Base-by-base conservation (phyloP, 805 yeast genomes). In the Wickerhamomyces tratensis region DNA sequence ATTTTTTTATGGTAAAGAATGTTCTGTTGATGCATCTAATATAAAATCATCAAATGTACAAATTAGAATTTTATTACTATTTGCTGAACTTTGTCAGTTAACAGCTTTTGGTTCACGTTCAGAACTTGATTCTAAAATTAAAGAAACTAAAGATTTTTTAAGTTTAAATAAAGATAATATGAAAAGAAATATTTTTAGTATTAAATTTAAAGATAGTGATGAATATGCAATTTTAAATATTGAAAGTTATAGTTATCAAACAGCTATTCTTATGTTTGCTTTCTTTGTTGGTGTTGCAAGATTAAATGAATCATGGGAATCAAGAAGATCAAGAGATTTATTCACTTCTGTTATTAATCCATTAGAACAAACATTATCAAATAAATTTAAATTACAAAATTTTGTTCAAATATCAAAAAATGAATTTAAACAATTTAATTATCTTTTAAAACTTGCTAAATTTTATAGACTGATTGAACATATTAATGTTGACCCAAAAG, bases 271-370 rank as follows among this genome's bases (percentile, higher is more conserved):
- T 7, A 8, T 44, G 4, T 46, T 50, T 25, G 29, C 40, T 9
- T 15, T 50, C 7, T 5, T 44, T 5, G 45, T 41, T 43, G 54
- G 51, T 0, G 33, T 49, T 1, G 38, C 48, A 7, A 39, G 35
- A 0, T 25, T 51, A 25, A 45, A 50, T 25, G 26, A 44, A 1
- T 46, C 57, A 6, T 52, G 45, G 43, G 54, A 52, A 15, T 49
- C 48, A 15, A 46, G 59, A 39, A 53, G 46, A 34, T 48, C 58
- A 2, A 15, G 35, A 13, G 27, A 11, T 2, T 38, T 46, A 13
- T 40, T 44, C 4, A 30, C 37, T 2, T 39, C 44, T 20, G 39
- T 43, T 15, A 14, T 33, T 1, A 29, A n/a, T 7, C 26, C 39
- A 9, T 42, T 44, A 25, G 42, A 42, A 13, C 35, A 38, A 35